phyloP scores from a whole-genome alignment of 345 rosid genomes.

The Ricinus communis region DNA sequence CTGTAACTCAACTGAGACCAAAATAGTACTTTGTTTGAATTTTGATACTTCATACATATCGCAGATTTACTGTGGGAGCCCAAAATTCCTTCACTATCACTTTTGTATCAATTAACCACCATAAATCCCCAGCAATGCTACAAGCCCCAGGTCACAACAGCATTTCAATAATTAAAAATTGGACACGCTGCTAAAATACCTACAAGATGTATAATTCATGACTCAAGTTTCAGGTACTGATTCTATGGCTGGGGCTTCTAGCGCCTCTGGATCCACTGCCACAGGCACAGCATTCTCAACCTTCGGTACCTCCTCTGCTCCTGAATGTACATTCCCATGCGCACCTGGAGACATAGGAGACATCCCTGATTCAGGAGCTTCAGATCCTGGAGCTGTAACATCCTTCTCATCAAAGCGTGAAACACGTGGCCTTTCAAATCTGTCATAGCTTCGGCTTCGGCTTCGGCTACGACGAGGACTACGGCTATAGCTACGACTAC shows the following conservation, averaged over 20 bases:
- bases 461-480: constrained; percentile 11
- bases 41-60: too few relatives aligned
- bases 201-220: background rate
- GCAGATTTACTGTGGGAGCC: too few relatives aligned
- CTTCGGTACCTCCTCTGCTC: constrained; percentile 7
- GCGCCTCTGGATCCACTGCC: constrained; percentile 15
- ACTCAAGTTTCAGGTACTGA: constrained; percentile 13
- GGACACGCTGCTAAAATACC: background rate
- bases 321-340: constrained; percentile 21
- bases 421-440: constrained; percentile 41
- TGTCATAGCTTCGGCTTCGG: constrained; percentile 42
- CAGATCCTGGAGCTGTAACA: constrained; percentile 21
- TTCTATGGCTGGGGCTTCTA: constrained; percentile 7
- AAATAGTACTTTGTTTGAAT: too few relatives aligned
- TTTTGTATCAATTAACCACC: too few relatives aligned
- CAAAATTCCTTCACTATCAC: too few relatives aligned
- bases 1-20: too few relatives aligned
- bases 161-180: too few relatives aligned
- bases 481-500: constrained; percentile 21
- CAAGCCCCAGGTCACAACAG: too few relatives aligned
- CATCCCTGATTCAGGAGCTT: constrained; percentile 24
- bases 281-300: constrained; percentile 24
- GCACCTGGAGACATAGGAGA: constrained; percentile 28
- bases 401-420: constrained; percentile 27
- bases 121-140: too few relatives aligned